Base-by-base conservation (phyloP, 805 yeast species). In the Metschnikowia colocasiae region DNA sequence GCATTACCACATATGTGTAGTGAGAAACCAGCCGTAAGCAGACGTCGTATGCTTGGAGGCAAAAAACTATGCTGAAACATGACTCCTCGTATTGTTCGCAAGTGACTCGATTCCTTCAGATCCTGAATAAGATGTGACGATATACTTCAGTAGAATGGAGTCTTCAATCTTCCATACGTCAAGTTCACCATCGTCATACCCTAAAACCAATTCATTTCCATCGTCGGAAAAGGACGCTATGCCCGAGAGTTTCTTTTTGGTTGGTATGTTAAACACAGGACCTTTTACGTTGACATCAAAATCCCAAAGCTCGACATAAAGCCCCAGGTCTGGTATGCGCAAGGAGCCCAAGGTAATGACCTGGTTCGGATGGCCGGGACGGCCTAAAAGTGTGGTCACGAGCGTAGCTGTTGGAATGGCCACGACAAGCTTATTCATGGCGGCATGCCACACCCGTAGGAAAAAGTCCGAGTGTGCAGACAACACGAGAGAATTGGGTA, bases 241-340 rank as follows among this genome's bases (percentile, higher is more conserved):
- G 3, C 50, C 53, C 10, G 45, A 23, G 7, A 25, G 23, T 18
- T 42, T 35, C 13, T 51, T 40, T 12, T 37, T n/a, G 23, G 51
- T 39, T 5, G 55, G 50, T 19, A 55, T 42, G 8, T 41, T 25
- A 13, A 47, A 46, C 2, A 55, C 40, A 10, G 59, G 58, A 8
- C 48, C 37, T 29, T 40, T 23, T 7, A 49, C 29, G 22, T 33
- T 41, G 25, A 45, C 50, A n/a, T 44, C 43, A 20, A 55, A 37
- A 36, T 55, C 59, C 59, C 59, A 55, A 20, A 54, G 51, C 39
- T 55, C 54, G 7, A 54, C 52, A 30, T 41, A 44, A 16, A 51
- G 35, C 9, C 52, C 49, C 19, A 35, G 16, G 6, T 48, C 43
- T 0, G 58, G 55, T n/a, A 51, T 49, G 7, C 41, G 48, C 20